Conservation (phyloP, 371 early-diverging fungal species). For the Mucor ambiguus region DNA sequence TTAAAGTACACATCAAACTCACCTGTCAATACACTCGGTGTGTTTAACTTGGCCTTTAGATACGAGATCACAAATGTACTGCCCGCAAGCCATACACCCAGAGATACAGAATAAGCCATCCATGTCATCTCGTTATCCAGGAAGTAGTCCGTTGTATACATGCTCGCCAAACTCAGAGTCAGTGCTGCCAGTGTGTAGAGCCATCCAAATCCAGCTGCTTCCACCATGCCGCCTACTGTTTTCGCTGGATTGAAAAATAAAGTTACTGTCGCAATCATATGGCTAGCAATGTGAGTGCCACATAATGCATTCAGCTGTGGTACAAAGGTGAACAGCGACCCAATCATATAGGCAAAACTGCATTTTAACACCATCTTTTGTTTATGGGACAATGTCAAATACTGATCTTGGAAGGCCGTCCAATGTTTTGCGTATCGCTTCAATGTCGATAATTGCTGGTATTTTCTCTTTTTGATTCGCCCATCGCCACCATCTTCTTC, state of each 20-base stretch:
- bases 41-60: conserved; percentile 55
- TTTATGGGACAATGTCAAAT: conserved; percentile 23
- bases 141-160: conserved; percentile 55
- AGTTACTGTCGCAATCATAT: conserved; percentile 61
- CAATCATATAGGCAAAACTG: conserved; percentile 63
- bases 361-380: conserved; percentile 61
- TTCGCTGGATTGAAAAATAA: conserved; percentile 71
- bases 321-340: conserved; percentile 61
- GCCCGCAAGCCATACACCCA: conserved; percentile 59
- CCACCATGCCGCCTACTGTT: conserved; percentile 64
- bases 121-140: conserved; percentile 40
- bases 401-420: neutral
- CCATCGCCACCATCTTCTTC: neutral
- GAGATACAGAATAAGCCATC: conserved; percentile 47
- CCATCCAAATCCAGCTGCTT: conserved; percentile 58
- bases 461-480: neutral
- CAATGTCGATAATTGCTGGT: neutral
- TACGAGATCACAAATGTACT: conserved; percentile 63
- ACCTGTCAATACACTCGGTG: conserved; percentile 61
- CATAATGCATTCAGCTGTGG: conserved; percentile 51
- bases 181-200: conserved; percentile 51
- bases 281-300: conserved; percentile 41
- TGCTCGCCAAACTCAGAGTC: conserved; percentile 45
- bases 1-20: conserved; percentile 24
- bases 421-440: neutral